Base-by-base conservation (phyloP, 2,329 filamentous ascomycete species). In the Teratosphaeria destructans region DNA sequence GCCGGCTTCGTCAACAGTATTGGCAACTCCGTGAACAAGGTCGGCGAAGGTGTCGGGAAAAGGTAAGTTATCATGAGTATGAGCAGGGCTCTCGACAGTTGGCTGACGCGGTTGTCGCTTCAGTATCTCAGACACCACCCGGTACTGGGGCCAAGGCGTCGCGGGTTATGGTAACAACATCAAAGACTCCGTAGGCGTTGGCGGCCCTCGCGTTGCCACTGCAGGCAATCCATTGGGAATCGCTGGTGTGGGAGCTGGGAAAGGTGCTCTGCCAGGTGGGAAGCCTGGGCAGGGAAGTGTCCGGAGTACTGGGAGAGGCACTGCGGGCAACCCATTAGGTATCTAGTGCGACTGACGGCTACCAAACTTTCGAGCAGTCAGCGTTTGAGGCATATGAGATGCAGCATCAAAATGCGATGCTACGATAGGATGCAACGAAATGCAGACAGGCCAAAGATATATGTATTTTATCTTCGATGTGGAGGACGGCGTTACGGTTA, bases 141-240 rank as follows among this genome's bases (percentile, higher is more conserved):
- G 76, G 52, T 67, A 68, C 54, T 79, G 77, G 78, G 78, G 76
- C 58, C 76, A 79, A 65, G 71, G 74, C 54, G 75, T 80, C 3
- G 74, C 77, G 52, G 76, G 76, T 49, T 79, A 80, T 60, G 78
- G 78, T 29, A 80, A 80, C 66, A 73, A 73, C 35, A 75, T 80
- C 67, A 80, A 80, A 63, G 78, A 80, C 64, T 67, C 71, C 5
- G 75, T 78, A 0, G 75, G 74, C 39, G 77, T 78, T 1, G 68
- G 70, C 3, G 78, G 78, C 5, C 66, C 72, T 37, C 71, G 78
- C 3, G 73, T 77, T 19, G 67, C 73, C 5, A 79, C 78, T 1
- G 74, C 73, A 29, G 72, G 71, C 26, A 80, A 80, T 64, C 78
- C 78, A 3, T 67, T 80, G 7, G 78, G 78, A 0, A 61, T 80